These are phyloP conservation scores for Pyrenophora tritici-repentis DNA, from an alignment of 2,329 filamentous ascomycete genomes.

Conservation along the genomic window DNA sequence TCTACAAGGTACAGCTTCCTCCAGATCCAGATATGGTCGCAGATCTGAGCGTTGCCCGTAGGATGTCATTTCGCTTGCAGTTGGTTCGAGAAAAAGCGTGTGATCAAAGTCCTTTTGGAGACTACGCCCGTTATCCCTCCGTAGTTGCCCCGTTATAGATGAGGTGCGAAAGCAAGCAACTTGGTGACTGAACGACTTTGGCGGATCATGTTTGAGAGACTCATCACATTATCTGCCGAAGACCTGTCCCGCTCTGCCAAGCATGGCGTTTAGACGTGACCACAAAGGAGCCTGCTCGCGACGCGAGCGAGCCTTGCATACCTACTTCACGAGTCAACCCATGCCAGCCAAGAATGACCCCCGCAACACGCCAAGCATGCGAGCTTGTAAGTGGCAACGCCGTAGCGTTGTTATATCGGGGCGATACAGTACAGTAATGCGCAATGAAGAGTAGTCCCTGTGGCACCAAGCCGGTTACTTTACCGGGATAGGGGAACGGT, in stretches of 20 bases:
- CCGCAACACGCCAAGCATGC: slow-evolving; percentile 32
- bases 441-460: slow-evolving; percentile 18
- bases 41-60: neutral
- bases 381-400: slow-evolving; percentile 22
- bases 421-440: slow-evolving; percentile 33
- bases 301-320: slow-evolving; percentile 23
- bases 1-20: too few relatives aligned
- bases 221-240: too few relatives aligned
- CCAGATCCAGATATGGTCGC: neutral
- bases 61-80: neutral
- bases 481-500: slow-evolving; percentile 19
- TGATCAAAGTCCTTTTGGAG: slow-evolving; percentile 12
- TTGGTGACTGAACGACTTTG: neutral
- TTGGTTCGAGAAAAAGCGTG: slow-evolving; percentile 8
- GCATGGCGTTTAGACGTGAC: slow-evolving; percentile 21
- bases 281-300: slow-evolving; percentile 19
- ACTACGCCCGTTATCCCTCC: slow-evolving; percentile 9
- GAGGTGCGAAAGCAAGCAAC: neutral
- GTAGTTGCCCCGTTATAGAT: neutral
- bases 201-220: too few relatives aligned
- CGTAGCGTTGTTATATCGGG: slow-evolving; percentile 26
- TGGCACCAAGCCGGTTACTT: slow-evolving; percentile 24
- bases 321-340: slow-evolving; percentile 24
- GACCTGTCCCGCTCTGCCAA: slow-evolving; percentile 25
- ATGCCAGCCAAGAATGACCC: slow-evolving; percentile 39